Evolutionary conservation across 192 early-diverging fungal species (phyloP).

Genomic region (Entrophospora sp.): DNA sequence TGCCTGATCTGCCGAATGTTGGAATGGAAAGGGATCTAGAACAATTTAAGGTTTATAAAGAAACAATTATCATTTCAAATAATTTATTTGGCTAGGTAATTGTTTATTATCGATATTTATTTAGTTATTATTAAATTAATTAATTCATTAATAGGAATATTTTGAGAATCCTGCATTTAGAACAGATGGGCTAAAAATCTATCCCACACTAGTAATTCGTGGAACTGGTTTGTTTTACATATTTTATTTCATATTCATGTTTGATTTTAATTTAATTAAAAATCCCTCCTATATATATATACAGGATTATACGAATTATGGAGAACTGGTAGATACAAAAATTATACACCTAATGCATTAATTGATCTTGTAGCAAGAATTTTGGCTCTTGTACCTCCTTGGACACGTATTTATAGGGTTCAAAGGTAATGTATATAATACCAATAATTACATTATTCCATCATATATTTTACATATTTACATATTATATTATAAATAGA

Average conservation of each 20-base stretch:
- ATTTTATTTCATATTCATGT: background rate
- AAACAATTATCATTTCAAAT: background rate
- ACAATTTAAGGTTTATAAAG: slow-evolving; percentile 68
- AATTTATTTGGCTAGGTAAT: background rate
- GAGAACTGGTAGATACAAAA: slow-evolving; percentile 95
- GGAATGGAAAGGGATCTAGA: slow-evolving; percentile 99
- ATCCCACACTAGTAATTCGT: slow-evolving; percentile 97
- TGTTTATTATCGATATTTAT: too few species aligned
- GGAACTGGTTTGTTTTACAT: slow-evolving; percentile 61
- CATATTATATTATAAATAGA: background rate
- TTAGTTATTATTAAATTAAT: background rate
- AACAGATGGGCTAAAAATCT: slow-evolving; percentile 95
- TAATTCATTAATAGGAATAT: slow-evolving; percentile 41
- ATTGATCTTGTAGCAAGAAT: slow-evolving; percentile 94
- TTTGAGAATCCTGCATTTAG: slow-evolving; percentile 99
- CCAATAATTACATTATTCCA: too few species aligned
- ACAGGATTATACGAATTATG: slow-evolving; percentile 87
- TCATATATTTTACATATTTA: background rate
- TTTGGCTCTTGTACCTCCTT: slow-evolving; percentile 93
- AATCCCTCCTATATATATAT: background rate
- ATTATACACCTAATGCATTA: slow-evolving; percentile 93
- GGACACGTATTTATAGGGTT: slow-evolving; percentile 97
- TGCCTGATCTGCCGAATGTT: slow-evolving; percentile 99
- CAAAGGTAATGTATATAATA: slow-evolving; percentile 59
- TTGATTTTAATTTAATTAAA: background rate